phyloP scores from a whole-genome alignment of 768 basidiomycete genomes.

The Imleria badia region DNA sequence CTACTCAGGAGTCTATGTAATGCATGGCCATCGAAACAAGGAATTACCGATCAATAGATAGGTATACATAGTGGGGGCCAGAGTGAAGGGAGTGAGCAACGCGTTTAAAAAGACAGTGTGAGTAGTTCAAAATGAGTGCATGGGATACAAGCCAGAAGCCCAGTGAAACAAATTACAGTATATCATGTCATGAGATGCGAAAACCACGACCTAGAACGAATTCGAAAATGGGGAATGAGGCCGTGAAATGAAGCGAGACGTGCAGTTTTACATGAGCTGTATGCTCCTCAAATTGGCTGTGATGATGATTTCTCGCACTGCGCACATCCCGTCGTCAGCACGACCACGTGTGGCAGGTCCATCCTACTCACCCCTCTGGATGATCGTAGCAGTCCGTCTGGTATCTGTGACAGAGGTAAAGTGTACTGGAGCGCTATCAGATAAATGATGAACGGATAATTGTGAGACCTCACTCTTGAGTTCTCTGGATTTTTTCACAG shows the following conservation, averaged over 20 bases:
- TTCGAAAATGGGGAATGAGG: conserved; percentile 3
- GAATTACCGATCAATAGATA: conserved; percentile 22
- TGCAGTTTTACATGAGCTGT: conserved; percentile 31
- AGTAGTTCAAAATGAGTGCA: conserved; percentile 5
- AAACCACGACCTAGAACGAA: conserved; percentile 6
- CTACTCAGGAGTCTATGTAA: conserved; percentile 3
- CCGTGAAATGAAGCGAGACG: background rate
- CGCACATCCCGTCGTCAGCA: background rate
- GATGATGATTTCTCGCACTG: conserved; percentile 73
- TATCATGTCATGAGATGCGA: conserved; percentile 19
- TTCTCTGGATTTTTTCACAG: conserved; percentile 72
- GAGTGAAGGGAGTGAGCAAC: background rate
- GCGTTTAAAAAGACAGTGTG: conserved; percentile 13
- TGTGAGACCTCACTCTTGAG: conserved; percentile 55
- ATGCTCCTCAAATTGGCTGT: conserved; percentile 63
- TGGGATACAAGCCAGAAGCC: conserved; percentile 17
- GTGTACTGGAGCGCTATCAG: conserved; percentile 52
- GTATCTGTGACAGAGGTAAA: conserved; percentile 83
- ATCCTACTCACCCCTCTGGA: conserved; percentile 59
- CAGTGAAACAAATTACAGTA: conserved; percentile 14
- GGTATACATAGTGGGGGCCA: conserved; percentile 19
- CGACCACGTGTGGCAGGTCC: background rate
- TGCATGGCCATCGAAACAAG: background rate
- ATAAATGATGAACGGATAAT: background rate
- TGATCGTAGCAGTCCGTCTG: conserved; percentile 68